Evolutionary conservation across 306 rosid species (phyloP), one percentile per base, ranked within the genome.

Genomic region (Malus fusca): DNA sequence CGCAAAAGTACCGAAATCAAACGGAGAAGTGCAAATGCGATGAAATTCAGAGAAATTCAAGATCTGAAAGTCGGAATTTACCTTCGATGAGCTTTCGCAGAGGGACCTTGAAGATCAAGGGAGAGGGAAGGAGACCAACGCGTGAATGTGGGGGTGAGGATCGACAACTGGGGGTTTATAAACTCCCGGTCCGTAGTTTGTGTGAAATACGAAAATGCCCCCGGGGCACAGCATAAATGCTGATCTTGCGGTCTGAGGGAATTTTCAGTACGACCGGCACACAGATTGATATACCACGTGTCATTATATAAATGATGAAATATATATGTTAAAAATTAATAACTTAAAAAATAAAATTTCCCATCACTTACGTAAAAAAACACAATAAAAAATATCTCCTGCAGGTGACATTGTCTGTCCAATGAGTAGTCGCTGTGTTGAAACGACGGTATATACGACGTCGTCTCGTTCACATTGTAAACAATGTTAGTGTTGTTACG

Each of bases 41-140:
- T 9, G 23, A 28, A 74, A 78, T 53, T 62, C 19, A 52, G 48
- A 67, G 68, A 60, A 25, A 58, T 73, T 26, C 1, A 77, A 71
- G 85, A 75, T 87, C 87, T 83, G 78, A 74, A 75, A 17, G 19
- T 72, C 5, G 78, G 80, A 72, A 74, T 17, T 75, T 80, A 92
- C 96, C 97, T 85, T 85, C 31, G 77, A 74, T 79, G 80, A 84
- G 68, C 80, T 75, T 71, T 72, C 82, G 74, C 63, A 67, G 48
- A 74, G 85, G 83, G 92, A 84, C 88, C 90, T 14, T 73, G 11
- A 60, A 55, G 76, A 66, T 63, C 56, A 58, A 71, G 67, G 35
- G 61, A 22, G 21, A 26, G 75, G 35, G 59, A 11, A 11, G 40
- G 37, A 3, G 62, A 44, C 4, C 52, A 65, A 83, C 87, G 88